Evolutionary conservation across 2,329 filamentous ascomycete genomes (phyloP), one percentile per base, ranked within the genome.

Genomic region (Fusarium chuoi): DNA sequence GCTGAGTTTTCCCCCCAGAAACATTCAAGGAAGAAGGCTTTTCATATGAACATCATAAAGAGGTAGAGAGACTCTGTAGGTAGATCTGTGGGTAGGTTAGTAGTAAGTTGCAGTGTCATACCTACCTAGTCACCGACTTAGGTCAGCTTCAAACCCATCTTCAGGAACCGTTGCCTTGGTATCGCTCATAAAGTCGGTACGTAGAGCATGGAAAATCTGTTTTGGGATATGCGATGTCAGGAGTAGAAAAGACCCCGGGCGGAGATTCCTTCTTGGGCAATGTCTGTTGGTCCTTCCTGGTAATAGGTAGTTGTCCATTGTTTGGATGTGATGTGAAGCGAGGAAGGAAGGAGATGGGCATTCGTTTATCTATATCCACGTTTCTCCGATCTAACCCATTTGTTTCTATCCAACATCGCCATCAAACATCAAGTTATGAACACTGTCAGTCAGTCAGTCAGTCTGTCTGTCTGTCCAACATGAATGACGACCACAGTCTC

Each of bases 351-450:
- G 36, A 44, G 36, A 58, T 59, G 41, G 41, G 30, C 38, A 49
- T 66, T 71, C 49, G 68, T 71, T 52, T 72, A 72, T 68, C 68
- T 73, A 56, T 62, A 55, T 67, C 46, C 46, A 71, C 49, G 33
- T 66, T 41, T 49, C n/a, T 36, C 45, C 41, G 41, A 59, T 67
- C 24, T 18, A 45, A 30, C 45, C 28, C 38, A 41, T 20, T 35
- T 64, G 30, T 45, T 48, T 28, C 45, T 48, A 42, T 46, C n/a
- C 30, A 54, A 49, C 46, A 52, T 42, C 39, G 24, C n/a, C 22
- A 42, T 41, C 38, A 35, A 35, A 52, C 41, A 49, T 46, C n/a
- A 54, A 39, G 13, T 26, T 26, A 42, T 30, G 8, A 35, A 30
- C 20, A 55, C 20, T 28, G 51, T 55, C 36, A 51, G 28, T 33